Percentiles rank a stretch among this genome's conserved stretches.
phyloP scores from a whole-genome alignment of 1,284 basidiomycete genomes.

The Sanghuangporus weigelae region DNA sequence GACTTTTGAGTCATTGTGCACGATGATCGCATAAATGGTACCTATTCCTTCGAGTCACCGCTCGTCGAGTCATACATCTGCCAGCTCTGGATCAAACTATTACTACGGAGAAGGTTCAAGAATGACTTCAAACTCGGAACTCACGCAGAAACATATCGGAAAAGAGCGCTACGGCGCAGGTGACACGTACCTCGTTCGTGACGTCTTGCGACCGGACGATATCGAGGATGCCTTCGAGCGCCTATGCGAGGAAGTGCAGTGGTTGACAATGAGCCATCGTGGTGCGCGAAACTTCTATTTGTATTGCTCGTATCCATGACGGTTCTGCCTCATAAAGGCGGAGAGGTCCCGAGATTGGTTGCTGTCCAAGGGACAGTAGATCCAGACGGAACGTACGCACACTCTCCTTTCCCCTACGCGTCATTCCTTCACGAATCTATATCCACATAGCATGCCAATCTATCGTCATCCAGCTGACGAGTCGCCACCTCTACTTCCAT shows the following conservation, averaged over 20 bases:
- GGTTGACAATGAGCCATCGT: slow-evolving; percentile 68
- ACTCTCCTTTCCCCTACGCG: slow-evolving; percentile 11
- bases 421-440: background rate
- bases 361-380: slow-evolving; percentile 62
- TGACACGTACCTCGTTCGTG: slow-evolving; percentile 50
- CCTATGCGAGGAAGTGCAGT: slow-evolving; percentile 56
- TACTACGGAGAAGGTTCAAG: too few species aligned
- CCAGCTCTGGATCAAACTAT: too few species aligned
- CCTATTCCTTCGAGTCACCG: too few species aligned
- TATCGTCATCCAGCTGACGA: slow-evolving; percentile 76
- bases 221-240: slow-evolving; percentile 50
- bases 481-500: slow-evolving; percentile 57
- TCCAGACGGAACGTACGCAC: slow-evolving; percentile 52
- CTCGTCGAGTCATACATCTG: too few species aligned
- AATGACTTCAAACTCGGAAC: background rate
- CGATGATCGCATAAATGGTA: too few species aligned
- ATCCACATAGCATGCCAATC: slow-evolving; percentile 51
- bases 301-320: background rate
- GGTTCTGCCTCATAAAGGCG: slow-evolving; percentile 38
- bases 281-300: slow-evolving; percentile 33
- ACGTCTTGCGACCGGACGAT: slow-evolving; percentile 50
- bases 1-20: too few species aligned
- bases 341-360: slow-evolving; percentile 69
- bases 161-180: slow-evolving; percentile 43
- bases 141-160: background rate